These are phyloP conservation scores for Penicillium cataractarum DNA, from an alignment of 495 filamentous ascomycete species.

Conservation along the genomic window DNA sequence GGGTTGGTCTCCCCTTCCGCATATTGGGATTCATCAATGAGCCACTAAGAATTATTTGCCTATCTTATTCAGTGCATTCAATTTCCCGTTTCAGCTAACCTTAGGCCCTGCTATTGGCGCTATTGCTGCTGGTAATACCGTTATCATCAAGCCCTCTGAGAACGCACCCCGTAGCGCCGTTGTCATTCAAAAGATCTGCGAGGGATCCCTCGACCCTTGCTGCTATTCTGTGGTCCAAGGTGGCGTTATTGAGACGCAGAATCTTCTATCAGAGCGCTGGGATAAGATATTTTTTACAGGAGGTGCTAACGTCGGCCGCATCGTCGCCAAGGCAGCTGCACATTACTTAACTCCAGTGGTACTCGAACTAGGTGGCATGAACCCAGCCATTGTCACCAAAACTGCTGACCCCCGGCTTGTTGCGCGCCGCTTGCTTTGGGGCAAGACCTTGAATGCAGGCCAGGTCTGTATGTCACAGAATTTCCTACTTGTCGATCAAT, in stretches of 20 bases:
- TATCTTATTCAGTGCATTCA: conserved; percentile 64
- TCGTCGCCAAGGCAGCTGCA: conserved; percentile 90
- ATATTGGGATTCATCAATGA: too few species aligned
- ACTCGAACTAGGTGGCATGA: conserved; percentile 87
- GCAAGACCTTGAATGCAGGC: conserved; percentile 80
- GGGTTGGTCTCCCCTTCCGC: conserved; percentile 53
- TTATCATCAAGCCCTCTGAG: conserved; percentile 88
- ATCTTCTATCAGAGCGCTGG: conserved; percentile 85
- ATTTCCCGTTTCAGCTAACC: conserved; percentile 86
- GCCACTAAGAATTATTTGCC: conserved; percentile 3
- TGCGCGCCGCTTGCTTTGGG: conserved; percentile 83
- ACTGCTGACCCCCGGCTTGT: conserved; percentile 77
- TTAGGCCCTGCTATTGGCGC: conserved; percentile 83
- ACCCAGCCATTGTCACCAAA: conserved; percentile 87
- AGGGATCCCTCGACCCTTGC: conserved; percentile 73
- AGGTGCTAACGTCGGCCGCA: conserved; percentile 71
- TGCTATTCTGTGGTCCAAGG: conserved; percentile 85
- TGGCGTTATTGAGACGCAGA: conserved; percentile 74
- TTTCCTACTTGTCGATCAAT: conserved; percentile 80
- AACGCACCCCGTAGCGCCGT: conserved; percentile 73
- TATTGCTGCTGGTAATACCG: conserved; percentile 89
- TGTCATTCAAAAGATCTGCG: conserved; percentile 75
- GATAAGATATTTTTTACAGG: conserved; percentile 99
- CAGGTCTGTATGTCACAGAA: conserved; percentile 91
- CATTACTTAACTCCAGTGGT: conserved; percentile 86